Evolutionary conservation across 139 green algal genomes (phyloP), one percentile per base, ranked within the genome.

Genomic region (Pleodorina starrii): DNA sequence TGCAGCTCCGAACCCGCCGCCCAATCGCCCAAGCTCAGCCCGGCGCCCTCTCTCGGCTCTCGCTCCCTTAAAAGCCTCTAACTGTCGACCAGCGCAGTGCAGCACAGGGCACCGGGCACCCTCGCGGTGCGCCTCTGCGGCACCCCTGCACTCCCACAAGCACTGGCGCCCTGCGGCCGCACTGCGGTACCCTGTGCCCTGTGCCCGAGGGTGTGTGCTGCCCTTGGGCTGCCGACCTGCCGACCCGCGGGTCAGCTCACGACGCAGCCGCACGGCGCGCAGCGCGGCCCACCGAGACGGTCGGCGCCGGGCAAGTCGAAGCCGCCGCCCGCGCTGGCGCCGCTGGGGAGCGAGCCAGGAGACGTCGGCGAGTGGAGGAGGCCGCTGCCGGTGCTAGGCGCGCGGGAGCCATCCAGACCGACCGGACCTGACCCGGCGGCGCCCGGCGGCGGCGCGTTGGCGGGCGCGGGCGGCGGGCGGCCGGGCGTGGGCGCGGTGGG

Each of bases 401-500:
- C 23, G 42, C 72, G 42, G 21, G 68, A 32, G 32, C 17, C 46
- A 2, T 76, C 68, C 35, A 46, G 32, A 17, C 16, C 36, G 35
- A 11, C 1, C 16, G 17, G 35, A 11, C 63, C 63, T 40, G 32
- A 23, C 32, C 69, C 69, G 10, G 3, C 12, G 35, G 6, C 69
- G 14, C 21, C 35, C 35, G 69, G 16, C 69, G 36, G 29, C 16
- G 69, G 63, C 32, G 29, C 11, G 54, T 72, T 75, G 57, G 42
- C 57, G 0, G 79, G 79, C 40, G 42, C 19, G 3, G 57, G 79
- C 25, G 57, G 54, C 27, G 38, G n/a, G 29, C 79, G 79, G 79
- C 79, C 79, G 29, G 79, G 79, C 40, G 79, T 86, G 42, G 79
- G 79, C 27, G 79, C 79, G 0, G 27, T 59, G 57, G 79, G 79